Base-by-base conservation (phyloP, 176 grass and related monocot genomes). In the Avena insularis region DNA sequence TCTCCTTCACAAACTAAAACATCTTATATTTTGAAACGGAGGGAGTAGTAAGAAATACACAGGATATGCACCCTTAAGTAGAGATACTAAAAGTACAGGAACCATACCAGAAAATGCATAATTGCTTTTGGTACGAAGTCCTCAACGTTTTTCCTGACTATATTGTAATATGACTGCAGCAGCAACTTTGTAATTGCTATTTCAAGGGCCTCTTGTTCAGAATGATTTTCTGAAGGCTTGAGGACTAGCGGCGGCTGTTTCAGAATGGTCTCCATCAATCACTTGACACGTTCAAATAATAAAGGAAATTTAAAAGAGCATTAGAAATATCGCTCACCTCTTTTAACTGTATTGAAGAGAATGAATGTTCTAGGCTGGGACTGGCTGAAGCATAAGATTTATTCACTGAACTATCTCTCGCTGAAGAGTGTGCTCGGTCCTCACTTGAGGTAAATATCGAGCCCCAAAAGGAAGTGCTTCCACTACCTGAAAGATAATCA, bases 81-180 rank as follows among this genome's bases (percentile, higher is more conserved):
- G 55, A 48, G 55, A 64, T 77, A 58, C 10, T 36, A 74, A 65
- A 56, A 64, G 81, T 67, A 17, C 1, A 81, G 36, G 11, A 77
- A 86, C 11, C 74, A 29, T 71, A 99, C 97, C 89, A 99, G 87
- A 76, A 99, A 99, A 86, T 99, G 97, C 97, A 96, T 99, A 63
- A 99, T 96, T 71, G 97, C 90, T 89, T 99, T 99, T 75, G 97
- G 97, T 27, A 99, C 88, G 4, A 93, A 90, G 76, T 96, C 97
- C 90, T 99, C 97, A 9, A 99, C 81, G 91, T 92, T 99, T 88
- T 99, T 99, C 80, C 94, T 92, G 19, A 96, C 97, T 78, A 99
- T 99, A 90, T 99, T 92, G 89, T 96, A 99, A 86, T 99, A 99
- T 54, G 97, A 99, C 85, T 96, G 96, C 87, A 99, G 87, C 82